Percentiles rank a stretch among this genome's conserved stretches.
Conservation (phyloP, 257 asterid species). For the Leptodermis oblonga region DNA sequence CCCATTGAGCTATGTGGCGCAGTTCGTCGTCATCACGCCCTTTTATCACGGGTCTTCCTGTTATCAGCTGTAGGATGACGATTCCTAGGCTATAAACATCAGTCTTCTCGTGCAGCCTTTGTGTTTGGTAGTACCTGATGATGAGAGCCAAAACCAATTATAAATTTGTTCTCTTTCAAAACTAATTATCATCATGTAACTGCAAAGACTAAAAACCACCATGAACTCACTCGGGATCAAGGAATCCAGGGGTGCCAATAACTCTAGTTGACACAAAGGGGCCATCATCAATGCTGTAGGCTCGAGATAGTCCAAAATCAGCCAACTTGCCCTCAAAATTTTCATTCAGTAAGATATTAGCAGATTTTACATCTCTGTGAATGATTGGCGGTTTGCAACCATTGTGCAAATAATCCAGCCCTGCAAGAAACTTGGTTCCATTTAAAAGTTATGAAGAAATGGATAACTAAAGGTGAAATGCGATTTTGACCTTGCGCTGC, state of each 20-base stretch:
- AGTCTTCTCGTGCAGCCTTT: slow-evolving; percentile 30
- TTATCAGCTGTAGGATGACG: slow-evolving; percentile 31
- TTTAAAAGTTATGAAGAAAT: neutral
- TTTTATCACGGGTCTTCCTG: slow-evolving; percentile 21
- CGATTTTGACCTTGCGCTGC: slow-evolving; percentile 37
- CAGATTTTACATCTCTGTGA: slow-evolving; percentile 43
- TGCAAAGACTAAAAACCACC: neutral
- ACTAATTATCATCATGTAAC: neutral
- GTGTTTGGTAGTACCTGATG: slow-evolving; percentile 12
- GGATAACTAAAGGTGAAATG: neutral
- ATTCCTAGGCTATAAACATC: slow-evolving; percentile 45
- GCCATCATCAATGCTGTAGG: slow-evolving; percentile 10
- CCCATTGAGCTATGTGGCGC: slow-evolving; percentile 31
- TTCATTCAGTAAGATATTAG: slow-evolving; percentile 31
- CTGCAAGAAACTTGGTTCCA: slow-evolving; percentile 11
- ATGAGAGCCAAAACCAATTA: neutral
- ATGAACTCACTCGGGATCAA: slow-evolving; percentile 36
- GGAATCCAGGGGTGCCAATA: slow-evolving; percentile 35
- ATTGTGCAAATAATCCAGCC: slow-evolving; percentile 43
- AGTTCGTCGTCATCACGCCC: neutral
- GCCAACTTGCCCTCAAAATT: slow-evolving; percentile 31
- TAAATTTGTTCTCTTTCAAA: neutral
- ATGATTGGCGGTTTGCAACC: slow-evolving; percentile 44
- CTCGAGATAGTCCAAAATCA: slow-evolving; percentile 45
- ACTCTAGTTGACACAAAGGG: slow-evolving; percentile 23